phyloP scores from a whole-genome alignment of 306 rosid genomes.

The Pyrus bretschneideri region DNA sequence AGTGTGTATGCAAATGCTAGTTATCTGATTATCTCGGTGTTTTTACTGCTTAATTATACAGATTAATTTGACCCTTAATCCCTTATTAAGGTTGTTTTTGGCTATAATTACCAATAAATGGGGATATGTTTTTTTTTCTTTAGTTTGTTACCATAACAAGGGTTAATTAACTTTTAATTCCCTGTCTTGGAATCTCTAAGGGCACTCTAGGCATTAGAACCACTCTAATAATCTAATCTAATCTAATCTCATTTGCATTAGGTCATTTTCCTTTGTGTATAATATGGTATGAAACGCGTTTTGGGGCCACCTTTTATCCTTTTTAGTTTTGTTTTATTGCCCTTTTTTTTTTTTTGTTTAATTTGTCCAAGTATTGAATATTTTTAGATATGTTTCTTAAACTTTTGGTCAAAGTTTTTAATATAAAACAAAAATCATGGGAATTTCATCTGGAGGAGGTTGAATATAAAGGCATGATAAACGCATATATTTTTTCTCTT shows the following conservation, averaged over 20 bases:
- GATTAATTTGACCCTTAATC: slow-evolving; percentile 64
- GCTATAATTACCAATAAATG: slow-evolving; percentile 30
- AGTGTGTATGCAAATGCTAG: no score
- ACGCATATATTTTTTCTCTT: no score
- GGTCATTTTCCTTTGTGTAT: slow-evolving; percentile 38
- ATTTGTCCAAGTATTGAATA: background rate
- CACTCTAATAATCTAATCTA: background rate
- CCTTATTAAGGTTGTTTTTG: slow-evolving; percentile 34
- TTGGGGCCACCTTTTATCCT: background rate
- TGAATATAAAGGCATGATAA: background rate
- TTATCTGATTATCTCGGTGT: background rate
- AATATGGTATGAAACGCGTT: slow-evolving; percentile 11
- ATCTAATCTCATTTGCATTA: background rate
- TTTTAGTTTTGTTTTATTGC: background rate
- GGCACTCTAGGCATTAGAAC: slow-evolving; percentile 3
- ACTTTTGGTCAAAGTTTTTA: background rate
- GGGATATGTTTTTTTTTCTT: background rate
- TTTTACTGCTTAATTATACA: slow-evolving; percentile 17
- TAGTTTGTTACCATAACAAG: background rate
- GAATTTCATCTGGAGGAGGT: slow-evolving; percentile 4
- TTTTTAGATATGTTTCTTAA: background rate
- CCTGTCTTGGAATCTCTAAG: slow-evolving; percentile 24
- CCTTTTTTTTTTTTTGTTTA: background rate
- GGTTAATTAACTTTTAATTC: background rate
- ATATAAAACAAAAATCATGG: background rate